phyloP scores from a whole-genome alignment of 495 filamentous ascomycete genomes.

The Aspergillus sclerotioniger region DNA sequence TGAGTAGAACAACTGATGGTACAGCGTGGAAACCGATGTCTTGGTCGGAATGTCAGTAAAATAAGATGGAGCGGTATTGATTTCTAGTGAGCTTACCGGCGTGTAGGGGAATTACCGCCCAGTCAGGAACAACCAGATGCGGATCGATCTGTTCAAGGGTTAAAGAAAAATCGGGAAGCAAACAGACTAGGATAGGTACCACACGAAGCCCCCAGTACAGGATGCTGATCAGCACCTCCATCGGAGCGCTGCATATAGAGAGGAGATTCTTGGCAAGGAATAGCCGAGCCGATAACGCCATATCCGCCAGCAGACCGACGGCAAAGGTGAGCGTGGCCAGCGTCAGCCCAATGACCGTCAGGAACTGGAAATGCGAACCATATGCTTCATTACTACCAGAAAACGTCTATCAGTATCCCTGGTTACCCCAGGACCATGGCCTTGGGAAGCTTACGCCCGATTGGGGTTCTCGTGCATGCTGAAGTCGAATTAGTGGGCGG shows the following conservation, averaged over 20 bases:
- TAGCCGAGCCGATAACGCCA: conserved; percentile 60
- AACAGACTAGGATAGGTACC: conserved; percentile 21
- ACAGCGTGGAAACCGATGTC: conserved; percentile 81
- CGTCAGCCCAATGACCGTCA: conserved; percentile 15
- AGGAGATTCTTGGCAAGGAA: conserved; percentile 75
- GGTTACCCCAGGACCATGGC: conserved; percentile 22
- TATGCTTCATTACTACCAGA: conserved; percentile 60
- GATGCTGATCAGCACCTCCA: conserved; percentile 79
- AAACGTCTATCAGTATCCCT: conserved; percentile 15
- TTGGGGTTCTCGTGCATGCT: conserved; percentile 49
- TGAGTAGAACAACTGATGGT: conserved; percentile 66
- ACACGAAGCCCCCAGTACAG: conserved; percentile 76
- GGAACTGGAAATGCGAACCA: conserved; percentile 68
- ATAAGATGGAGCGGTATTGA: neutral
- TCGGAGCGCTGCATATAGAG: conserved; percentile 68
- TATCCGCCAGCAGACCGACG: conserved; percentile 70
- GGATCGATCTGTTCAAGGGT: conserved; percentile 57
- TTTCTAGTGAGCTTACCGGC: conserved; percentile 34
- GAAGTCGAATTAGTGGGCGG: neutral
- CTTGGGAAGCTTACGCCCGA: conserved; percentile 37
- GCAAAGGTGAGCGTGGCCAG: conserved; percentile 68
- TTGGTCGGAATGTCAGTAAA: conserved; percentile 15
- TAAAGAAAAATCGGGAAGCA: conserved; percentile 4
- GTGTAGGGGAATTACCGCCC: conserved; percentile 40
- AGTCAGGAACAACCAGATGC: conserved; percentile 54